Evolutionary conservation across 2,329 filamentous ascomycete species (phyloP).

Genomic region (Hirsutella minnesotensis): DNA sequence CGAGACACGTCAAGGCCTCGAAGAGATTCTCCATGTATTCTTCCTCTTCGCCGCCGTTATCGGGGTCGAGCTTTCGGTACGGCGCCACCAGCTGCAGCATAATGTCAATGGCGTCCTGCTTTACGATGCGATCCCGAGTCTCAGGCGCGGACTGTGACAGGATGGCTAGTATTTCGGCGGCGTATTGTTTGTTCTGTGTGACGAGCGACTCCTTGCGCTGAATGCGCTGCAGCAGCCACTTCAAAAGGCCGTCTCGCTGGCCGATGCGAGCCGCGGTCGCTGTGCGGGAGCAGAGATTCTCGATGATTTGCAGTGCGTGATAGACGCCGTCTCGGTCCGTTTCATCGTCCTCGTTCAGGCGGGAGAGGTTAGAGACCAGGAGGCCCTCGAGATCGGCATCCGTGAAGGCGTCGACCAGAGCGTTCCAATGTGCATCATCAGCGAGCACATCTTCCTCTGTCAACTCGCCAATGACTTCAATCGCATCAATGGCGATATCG

Average conservation of each 20-base stretch:
- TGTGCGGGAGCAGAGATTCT: constrained; percentile 69
- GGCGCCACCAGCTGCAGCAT: constrained; percentile 73
- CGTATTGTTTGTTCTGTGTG: constrained; percentile 89
- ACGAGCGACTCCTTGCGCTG: constrained; percentile 56
- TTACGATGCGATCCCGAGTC: constrained; percentile 52
- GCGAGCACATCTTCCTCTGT: constrained; percentile 87
- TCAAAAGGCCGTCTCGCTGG: constrained; percentile 52
- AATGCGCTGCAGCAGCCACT: constrained; percentile 69
- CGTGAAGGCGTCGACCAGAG: constrained; percentile 54
- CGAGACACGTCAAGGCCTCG: constrained; percentile 70
- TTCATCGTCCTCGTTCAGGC: constrained; percentile 62
- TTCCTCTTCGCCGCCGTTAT: constrained; percentile 77
- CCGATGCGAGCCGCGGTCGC: constrained; percentile 61
- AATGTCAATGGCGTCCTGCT: constrained; percentile 61
- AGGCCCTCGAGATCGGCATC: constrained; percentile 63
- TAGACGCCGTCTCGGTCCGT: constrained; percentile 79
- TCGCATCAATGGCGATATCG: constrained; percentile 84
- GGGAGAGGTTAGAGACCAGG: constrained; percentile 63
- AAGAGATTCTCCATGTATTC: constrained; percentile 95
- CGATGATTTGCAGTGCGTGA: constrained; percentile 68
- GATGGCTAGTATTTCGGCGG: constrained; percentile 84
- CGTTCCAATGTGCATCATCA: constrained; percentile 69
- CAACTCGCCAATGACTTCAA: constrained; percentile 82
- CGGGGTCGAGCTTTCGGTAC: constrained; percentile 78
- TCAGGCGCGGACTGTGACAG: constrained; percentile 62